Conservation (phyloP, 192 early-diverging fungal genomes). For the Backusella parvicylindrica region DNA sequence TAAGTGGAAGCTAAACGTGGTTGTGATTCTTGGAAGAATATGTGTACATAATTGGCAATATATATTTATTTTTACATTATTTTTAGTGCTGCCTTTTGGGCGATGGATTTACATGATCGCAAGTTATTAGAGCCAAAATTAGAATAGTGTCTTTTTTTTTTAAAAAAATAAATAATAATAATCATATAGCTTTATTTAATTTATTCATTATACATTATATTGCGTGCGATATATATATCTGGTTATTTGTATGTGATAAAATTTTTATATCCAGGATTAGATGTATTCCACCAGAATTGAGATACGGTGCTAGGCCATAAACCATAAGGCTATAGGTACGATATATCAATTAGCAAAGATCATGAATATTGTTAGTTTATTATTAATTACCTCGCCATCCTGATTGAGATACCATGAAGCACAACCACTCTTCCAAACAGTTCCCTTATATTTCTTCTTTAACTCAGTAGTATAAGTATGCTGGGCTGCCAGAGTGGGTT, state of each 20-base stretch:
- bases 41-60: background rate
- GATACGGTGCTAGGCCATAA: conserved; percentile 1
- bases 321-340: background rate
- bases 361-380: background rate
- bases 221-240: background rate
- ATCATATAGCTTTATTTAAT: background rate
- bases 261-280: background rate
- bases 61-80: background rate
- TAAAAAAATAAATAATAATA: background rate
- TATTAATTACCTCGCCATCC: background rate
- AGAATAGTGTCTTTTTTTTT: background rate
- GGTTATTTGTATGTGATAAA: background rate
- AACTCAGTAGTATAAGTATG: conserved; percentile 30
- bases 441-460: conserved; percentile 15
- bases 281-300: conserved; percentile 3
- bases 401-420: conserved; percentile 50
- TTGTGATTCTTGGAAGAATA: background rate
- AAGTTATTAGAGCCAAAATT: background rate
- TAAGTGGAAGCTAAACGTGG: conserved; percentile 24
- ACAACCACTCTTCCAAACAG: conserved; percentile 49
- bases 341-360: background rate
- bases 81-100: conserved; percentile 10
- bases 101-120: conserved; percentile 11
- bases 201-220: background rate
- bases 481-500: conserved; percentile 31